A percentile compares a stretch with the other conserved stretches of the same genome.
phyloP scores from a whole-genome alignment of 2,329 filamentous ascomycete species.

The Aspergillus sp. region DNA sequence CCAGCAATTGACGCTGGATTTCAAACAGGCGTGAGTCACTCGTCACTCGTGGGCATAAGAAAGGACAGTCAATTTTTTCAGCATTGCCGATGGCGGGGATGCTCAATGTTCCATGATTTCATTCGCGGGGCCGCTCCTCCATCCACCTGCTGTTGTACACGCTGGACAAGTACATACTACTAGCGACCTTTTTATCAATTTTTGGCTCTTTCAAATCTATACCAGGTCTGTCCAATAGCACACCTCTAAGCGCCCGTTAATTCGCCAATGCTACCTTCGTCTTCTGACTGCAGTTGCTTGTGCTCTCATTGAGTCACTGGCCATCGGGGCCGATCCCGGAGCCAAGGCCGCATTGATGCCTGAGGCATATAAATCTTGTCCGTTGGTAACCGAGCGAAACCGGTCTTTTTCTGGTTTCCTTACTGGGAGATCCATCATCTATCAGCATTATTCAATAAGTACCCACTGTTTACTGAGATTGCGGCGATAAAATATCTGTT shows the following conservation, averaged over 20 bases:
- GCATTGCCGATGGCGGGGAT: slow-evolving; percentile 15
- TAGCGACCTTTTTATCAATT: not conserved
- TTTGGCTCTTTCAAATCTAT: not conserved
- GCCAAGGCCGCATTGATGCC: not conserved
- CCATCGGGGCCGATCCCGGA: slow-evolving; percentile 6
- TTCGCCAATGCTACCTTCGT: not conserved
- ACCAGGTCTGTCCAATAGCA: not conserved
- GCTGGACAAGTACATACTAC: not conserved
- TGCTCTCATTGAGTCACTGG: slow-evolving; percentile 4
- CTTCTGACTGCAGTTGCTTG: not conserved
- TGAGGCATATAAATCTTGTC: not conserved
- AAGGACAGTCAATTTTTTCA: slow-evolving; percentile 7
- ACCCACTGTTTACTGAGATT: not conserved
- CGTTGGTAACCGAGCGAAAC: slow-evolving; percentile 5
- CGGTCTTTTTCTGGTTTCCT: not conserved
- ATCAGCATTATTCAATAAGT: not conserved
- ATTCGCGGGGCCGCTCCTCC: not conserved
- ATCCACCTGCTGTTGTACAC: not conserved
- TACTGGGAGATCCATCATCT: not conserved
- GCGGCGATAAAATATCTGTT: not conserved
- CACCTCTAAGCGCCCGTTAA: not conserved
- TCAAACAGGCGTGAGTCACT: slow-evolving; percentile 19
- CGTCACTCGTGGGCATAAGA: slow-evolving; percentile 2
- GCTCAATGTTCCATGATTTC: slow-evolving; percentile 3
- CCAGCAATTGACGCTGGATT: slow-evolving; percentile 17